Evolutionary conservation across 495 filamentous ascomycete species (phyloP).

Genomic region (Penicillium cataractarum): DNA sequence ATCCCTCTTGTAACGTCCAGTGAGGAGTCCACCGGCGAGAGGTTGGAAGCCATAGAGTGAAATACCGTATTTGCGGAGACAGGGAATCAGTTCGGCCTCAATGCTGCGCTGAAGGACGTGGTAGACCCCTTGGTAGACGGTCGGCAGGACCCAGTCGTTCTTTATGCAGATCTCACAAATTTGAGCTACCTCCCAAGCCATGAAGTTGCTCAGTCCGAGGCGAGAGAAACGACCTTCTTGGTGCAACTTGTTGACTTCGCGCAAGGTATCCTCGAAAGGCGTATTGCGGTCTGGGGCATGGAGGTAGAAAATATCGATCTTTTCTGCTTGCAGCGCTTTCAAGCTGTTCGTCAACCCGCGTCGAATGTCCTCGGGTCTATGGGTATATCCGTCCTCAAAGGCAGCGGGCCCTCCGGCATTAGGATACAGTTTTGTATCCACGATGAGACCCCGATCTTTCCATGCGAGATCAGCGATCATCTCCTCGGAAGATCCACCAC

Average conservation of each 20-base stretch:
- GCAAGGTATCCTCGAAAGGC: slow-evolving; percentile 45
- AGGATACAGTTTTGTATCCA: slow-evolving; percentile 59
- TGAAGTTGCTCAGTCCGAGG: slow-evolving; percentile 53
- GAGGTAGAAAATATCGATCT: slow-evolving; percentile 51
- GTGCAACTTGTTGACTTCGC: slow-evolving; percentile 43
- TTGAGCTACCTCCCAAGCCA: slow-evolving; percentile 46
- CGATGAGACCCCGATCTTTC: slow-evolving; percentile 57
- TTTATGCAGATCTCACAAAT: slow-evolving; percentile 45
- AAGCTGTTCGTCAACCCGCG: slow-evolving; percentile 44
- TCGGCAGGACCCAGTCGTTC: slow-evolving; percentile 47
- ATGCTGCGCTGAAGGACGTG: slow-evolving; percentile 40
- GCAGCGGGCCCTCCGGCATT: slow-evolving; percentile 16
- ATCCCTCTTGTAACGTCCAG: slow-evolving; percentile 29
- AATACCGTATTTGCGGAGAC: slow-evolving; percentile 49
- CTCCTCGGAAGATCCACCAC: slow-evolving; percentile 53
- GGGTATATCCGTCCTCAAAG: slow-evolving; percentile 23
- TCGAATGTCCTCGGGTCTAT: slow-evolving; percentile 40
- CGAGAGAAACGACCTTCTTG: slow-evolving; percentile 41
- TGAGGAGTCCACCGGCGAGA: slow-evolving; percentile 54
- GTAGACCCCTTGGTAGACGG: slow-evolving; percentile 56
- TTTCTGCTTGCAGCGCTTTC: slow-evolving; percentile 27
- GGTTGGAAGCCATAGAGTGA: slow-evolving; percentile 54
- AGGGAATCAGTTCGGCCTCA: slow-evolving; percentile 50
- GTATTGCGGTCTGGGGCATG: slow-evolving; percentile 47
- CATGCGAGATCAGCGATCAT: slow-evolving; percentile 51